A percentile compares a stretch with the other conserved stretches of the same genome.
These are phyloP conservation scores for Ganoderma lingzhi DNA, from an alignment of 1,284 basidiomycete species.

Conservation along the genomic window DNA sequence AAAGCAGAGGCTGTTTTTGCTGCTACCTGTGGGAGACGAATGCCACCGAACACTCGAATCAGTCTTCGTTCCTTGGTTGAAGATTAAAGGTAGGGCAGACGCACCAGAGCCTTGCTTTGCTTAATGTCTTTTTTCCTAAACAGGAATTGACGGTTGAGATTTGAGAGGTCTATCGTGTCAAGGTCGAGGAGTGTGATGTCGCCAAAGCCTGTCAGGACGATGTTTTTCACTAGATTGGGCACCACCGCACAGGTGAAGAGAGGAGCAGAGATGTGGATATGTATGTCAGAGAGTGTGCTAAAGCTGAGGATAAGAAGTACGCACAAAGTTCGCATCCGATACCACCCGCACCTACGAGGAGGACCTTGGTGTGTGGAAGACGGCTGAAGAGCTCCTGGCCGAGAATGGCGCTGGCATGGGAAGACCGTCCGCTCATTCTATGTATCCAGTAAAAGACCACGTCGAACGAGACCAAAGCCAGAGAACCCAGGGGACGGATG, in stretches of 20 bases:
- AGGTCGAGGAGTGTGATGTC: constrained; percentile 95
- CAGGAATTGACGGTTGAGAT: constrained; percentile 97
- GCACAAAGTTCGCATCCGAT: constrained; percentile 96
- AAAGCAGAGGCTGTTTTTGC: constrained; percentile 90
- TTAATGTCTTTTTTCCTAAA: constrained; percentile 99
- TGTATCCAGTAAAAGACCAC: background rate
- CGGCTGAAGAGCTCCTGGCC: constrained; percentile 72
- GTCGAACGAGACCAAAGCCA: background rate
- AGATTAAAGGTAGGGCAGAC: constrained; percentile 7
- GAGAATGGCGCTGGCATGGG: constrained; percentile 75
- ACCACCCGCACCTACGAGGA: constrained; percentile 96
- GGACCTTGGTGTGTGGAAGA: constrained; percentile 73
- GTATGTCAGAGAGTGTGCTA: background rate
- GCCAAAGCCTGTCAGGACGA: constrained; percentile 92
- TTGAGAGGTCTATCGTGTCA: constrained; percentile 99
- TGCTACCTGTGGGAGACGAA: constrained; percentile 67
- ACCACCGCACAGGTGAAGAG: background rate
- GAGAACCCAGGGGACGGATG: background rate
- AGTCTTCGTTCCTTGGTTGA: background rate
- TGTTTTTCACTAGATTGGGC: constrained; percentile 85
- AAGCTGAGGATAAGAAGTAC: constrained; percentile 41
- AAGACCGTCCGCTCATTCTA: constrained; percentile 26
- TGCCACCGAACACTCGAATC: background rate
- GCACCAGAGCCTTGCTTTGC: constrained; percentile 91
- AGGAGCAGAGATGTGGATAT: background rate